Percentiles rank a stretch among this genome's conserved stretches.
These are phyloP conservation scores for Pseudopyricularia javanii DNA, from an alignment of 2,329 filamentous ascomycete species.

Conservation along the genomic window DNA sequence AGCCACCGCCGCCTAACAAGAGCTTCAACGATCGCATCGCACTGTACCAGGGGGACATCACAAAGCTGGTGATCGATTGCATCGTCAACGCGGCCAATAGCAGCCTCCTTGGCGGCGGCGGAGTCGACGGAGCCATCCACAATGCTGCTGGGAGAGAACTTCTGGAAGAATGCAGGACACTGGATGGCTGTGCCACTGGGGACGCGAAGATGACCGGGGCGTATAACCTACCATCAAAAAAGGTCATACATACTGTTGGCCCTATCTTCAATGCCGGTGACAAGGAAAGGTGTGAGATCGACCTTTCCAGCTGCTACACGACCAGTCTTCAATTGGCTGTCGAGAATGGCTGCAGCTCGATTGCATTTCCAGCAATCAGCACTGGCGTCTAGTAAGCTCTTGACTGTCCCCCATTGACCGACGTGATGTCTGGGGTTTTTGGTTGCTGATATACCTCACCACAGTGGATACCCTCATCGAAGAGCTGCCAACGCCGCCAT, in stretches of 20 bases:
- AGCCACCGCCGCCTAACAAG: slow-evolving; percentile 23
- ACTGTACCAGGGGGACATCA: slow-evolving; percentile 69
- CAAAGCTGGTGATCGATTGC: slow-evolving; percentile 60
- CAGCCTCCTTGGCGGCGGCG: slow-evolving; percentile 72
- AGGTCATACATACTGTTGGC: slow-evolving; percentile 84
- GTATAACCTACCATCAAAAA: slow-evolving; percentile 61
- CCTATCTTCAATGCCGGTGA: slow-evolving; percentile 52
- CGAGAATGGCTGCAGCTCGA: slow-evolving; percentile 48
- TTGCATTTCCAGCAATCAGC: slow-evolving; percentile 78
- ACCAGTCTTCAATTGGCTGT: slow-evolving; percentile 62
- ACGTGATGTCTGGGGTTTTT: background rate
- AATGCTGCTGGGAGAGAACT: slow-evolving; percentile 62
- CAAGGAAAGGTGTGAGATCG: slow-evolving; percentile 26
- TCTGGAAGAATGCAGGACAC: slow-evolving; percentile 54
- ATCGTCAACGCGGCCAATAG: slow-evolving; percentile 91
- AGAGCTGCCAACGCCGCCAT: slow-evolving; percentile 65
- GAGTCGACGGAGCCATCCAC: slow-evolving; percentile 84
- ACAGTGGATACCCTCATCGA: slow-evolving; percentile 57
- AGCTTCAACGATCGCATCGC: slow-evolving; percentile 58
- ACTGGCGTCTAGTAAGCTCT: slow-evolving; percentile 59
- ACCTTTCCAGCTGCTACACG: slow-evolving; percentile 54
- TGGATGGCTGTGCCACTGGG: slow-evolving; percentile 66
- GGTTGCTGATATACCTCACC: background rate
- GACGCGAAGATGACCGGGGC: slow-evolving; percentile 71
- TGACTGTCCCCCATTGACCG: background rate